phyloP scores from a whole-genome alignment of 2,329 filamentous ascomycete genomes.

The Colletotrichum tabaci region DNA sequence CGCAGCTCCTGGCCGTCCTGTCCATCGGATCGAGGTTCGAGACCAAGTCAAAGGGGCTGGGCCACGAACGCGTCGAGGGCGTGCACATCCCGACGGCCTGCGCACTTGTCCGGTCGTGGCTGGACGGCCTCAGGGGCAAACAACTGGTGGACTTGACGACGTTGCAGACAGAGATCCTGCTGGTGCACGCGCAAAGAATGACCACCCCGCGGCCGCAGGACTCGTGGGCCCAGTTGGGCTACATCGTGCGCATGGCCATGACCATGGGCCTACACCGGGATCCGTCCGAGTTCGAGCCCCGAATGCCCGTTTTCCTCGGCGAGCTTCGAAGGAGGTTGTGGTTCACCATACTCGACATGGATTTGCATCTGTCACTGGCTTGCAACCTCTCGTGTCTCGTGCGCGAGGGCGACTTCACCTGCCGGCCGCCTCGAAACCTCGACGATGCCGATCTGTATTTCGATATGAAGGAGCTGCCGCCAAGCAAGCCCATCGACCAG shows the following conservation, averaged over 20 bases:
- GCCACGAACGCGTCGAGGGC: constrained; percentile 66
- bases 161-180: constrained; percentile 68
- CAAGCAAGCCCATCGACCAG: constrained; percentile 65
- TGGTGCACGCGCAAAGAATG: constrained; percentile 67
- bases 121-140: constrained; percentile 67
- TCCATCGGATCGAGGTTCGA: constrained; percentile 69
- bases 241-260: constrained; percentile 71
- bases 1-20: constrained; percentile 67
- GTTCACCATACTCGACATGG: constrained; percentile 71
- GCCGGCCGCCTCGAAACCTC: constrained; percentile 66
- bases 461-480: constrained; percentile 64
- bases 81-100: constrained; percentile 72
- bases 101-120: constrained; percentile 68
- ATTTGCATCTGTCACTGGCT: constrained; percentile 68
- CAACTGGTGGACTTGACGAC: constrained; percentile 67
- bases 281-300: constrained; percentile 66
- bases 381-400: constrained; percentile 67
- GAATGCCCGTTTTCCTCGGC: constrained; percentile 65
- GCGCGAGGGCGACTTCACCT: constrained; percentile 68
- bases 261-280: constrained; percentile 72
- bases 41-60: constrained; percentile 65
- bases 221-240: constrained; percentile 69
- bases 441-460: constrained; percentile 66
- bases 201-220: constrained; percentile 64
- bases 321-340: constrained; percentile 69